Evolutionary conservation across 106 monocot species (phyloP).

Genomic region (Triglochin maritima): DNA sequence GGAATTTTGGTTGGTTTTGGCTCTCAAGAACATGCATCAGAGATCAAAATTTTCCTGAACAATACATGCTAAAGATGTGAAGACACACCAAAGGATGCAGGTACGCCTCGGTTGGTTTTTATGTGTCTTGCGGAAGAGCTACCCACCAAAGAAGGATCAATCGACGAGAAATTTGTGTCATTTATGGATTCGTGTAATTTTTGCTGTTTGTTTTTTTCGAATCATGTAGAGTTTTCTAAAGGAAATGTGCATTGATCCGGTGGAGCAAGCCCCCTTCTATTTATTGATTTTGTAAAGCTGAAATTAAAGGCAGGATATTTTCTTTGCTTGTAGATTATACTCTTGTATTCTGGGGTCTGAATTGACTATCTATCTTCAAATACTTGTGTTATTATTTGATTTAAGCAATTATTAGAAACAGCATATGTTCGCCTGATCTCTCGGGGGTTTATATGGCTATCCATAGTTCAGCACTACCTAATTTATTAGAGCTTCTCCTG

Average conservation of each 20-base stretch:
- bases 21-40: background rate
- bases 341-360: too few species aligned
- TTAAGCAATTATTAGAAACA: too few species aligned
- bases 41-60: background rate
- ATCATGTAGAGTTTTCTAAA: background rate
- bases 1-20: slow-evolving; percentile 1
- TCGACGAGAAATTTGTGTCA: background rate
- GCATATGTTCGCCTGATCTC: too few species aligned
- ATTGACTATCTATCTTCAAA: too few species aligned
- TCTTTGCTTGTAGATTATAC: too few species aligned
- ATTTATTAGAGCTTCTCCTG: too few species aligned
- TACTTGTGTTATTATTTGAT: too few species aligned
- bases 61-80: background rate
- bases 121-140: slow-evolving; percentile 31
- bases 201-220: slow-evolving; percentile 1
- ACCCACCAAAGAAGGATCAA: slow-evolving; percentile 49
- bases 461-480: too few species aligned
- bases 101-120: background rate
- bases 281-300: background rate
- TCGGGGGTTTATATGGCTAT: too few species aligned
- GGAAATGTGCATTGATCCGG: background rate
- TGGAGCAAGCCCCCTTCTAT: background rate
- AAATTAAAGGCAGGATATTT: background rate
- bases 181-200: slow-evolving; percentile 1
- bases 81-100: background rate